Conservation (phyloP, 1,284 basidiomycete genomes). For the Cryptococcus maquisensis region DNA sequence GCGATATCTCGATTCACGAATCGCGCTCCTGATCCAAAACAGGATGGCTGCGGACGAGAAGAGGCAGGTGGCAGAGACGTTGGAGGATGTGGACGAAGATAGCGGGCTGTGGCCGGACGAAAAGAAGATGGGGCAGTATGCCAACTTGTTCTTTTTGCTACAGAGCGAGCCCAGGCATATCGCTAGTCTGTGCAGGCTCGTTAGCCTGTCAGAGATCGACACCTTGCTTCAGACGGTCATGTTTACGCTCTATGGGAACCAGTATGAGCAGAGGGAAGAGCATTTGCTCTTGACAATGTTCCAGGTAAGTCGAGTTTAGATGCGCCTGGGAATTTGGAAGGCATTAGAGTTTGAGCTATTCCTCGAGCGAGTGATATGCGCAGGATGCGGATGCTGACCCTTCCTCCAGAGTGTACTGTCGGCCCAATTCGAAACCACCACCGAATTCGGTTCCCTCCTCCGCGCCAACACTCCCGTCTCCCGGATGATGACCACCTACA, state of each 20-base stretch:
- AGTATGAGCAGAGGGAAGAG: conserved; percentile 98
- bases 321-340: too few species aligned
- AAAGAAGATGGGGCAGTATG: conserved; percentile 84
- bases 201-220: conserved; percentile 93
- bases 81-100: conserved; percentile 84
- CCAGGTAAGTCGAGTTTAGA: conserved; percentile 53
- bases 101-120: conserved; percentile 91
- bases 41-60: conserved; percentile 96
- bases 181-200: conserved; percentile 92
- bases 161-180: conserved; percentile 97
- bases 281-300: conserved; percentile 99
- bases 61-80: conserved; percentile 86
- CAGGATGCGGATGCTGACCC: not conserved
- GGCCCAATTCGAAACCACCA: conserved; percentile 96
- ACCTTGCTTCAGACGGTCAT: conserved; percentile 99
- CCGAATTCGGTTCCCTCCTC: conserved; percentile 93
- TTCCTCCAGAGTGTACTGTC: conserved; percentile 85
- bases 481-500: conserved; percentile 99
- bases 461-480: conserved; percentile 98
- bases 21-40: conserved; percentile 96
- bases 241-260: conserved; percentile 99
- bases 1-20: conserved; percentile 94
- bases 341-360: too few species aligned
- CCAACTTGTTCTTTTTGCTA: conserved; percentile 96
- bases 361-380: not conserved